Base-by-base conservation (phyloP, 768 basidiomycete genomes). In the Pulveroboletus ravenelii region DNA sequence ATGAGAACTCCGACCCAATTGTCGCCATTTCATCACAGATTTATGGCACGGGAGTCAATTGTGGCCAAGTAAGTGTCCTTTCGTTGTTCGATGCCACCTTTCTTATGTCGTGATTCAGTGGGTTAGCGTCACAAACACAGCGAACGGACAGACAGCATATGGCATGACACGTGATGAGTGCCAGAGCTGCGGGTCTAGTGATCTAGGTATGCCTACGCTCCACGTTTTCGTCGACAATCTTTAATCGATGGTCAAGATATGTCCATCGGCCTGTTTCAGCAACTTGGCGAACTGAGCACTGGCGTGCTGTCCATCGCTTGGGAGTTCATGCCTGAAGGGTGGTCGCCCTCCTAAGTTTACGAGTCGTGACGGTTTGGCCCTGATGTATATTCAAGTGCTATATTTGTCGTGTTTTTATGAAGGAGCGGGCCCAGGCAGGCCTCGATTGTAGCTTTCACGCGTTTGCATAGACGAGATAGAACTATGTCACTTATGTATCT, bases 141-240 rank as follows among this genome's bases (percentile, higher is more conserved):
- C 63, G 18, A 84, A 77, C 53, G 78, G 77, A 53, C 69, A 76
- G 51, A 69, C 53, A 34, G 76, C 74, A 25, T 78, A 74, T 50
- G 83, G 76, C 41, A 66, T 66, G 52, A 74, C 76, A 48, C 72
- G 72, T 31, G 87, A 89, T 63, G 74, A 75, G 62, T 89, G 87
- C 67, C 65, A 70, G 29, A 66, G 76, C 18, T 89, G 87, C 64
- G 70, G 61, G 31, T 52, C 70, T 1, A 55, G 60, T 51, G 79
- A 81, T 60, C 68, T 89, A 54, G 87, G 86, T 87, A 64, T 52
- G 77, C 12, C 7, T 67, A 34, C 7, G 12, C 29, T 18, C 25
- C 7, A 15, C 3, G 29, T 17, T 39, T 37, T 50, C 35, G 29
- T n/a, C 10, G 20, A 32, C 34, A 27, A 40, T 54, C 12, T 52